Evolutionary conservation across 441 rosid genomes (phyloP).

Genomic region (Rhodomyrtus psidioides): DNA sequence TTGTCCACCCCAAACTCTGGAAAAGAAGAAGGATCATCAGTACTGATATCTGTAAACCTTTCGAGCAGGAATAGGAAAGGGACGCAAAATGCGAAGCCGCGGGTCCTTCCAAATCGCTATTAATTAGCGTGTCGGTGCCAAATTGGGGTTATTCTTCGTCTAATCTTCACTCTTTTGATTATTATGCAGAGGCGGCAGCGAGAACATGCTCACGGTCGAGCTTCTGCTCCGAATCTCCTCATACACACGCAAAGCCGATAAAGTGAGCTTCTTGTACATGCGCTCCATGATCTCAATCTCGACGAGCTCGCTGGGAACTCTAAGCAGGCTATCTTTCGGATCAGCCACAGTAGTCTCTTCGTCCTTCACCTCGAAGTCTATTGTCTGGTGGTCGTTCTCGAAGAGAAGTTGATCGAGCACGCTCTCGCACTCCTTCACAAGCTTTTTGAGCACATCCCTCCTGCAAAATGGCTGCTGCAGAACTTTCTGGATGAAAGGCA

Average conservation of each 20-base stretch:
- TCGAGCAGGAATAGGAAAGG: background rate
- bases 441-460: slow-evolving; percentile 60
- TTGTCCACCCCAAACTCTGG: background rate
- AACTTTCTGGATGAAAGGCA: slow-evolving; percentile 73
- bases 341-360: slow-evolving; percentile 11
- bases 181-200: slow-evolving; percentile 64
- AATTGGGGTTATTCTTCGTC: background rate
- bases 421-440: slow-evolving; percentile 66
- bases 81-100: background rate
- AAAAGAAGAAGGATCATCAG: background rate
- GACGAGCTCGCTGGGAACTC: slow-evolving; percentile 34
- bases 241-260: slow-evolving; percentile 60
- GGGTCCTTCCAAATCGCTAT: background rate
- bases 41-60: background rate
- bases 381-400: background rate
- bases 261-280: slow-evolving; percentile 57
- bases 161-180: background rate
- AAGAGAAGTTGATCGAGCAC: slow-evolving; percentile 61
- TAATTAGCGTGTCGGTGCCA: background rate
- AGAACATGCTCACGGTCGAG: slow-evolving; percentile 74
- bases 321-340: background rate
- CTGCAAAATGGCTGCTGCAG: slow-evolving; percentile 81
- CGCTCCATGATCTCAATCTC: slow-evolving; percentile 60
- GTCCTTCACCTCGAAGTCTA: slow-evolving; percentile 4
- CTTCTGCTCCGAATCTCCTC: slow-evolving; percentile 77